Base-by-base conservation (phyloP, 2,329 filamentous ascomycete species). In the Calonectria crousiana region DNA sequence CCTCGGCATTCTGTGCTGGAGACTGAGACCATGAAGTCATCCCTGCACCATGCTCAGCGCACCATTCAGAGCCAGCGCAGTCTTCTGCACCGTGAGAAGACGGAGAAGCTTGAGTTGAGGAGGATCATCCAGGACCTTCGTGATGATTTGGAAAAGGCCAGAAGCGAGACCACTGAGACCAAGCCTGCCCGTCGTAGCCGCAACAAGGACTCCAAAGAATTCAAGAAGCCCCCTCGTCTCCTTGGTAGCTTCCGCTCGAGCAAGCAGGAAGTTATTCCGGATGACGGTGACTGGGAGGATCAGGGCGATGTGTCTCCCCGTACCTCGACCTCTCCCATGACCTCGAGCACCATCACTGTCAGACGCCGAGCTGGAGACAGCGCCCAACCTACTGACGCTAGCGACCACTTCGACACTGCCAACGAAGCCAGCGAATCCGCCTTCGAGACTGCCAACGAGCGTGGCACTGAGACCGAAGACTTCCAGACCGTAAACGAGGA, bases 71-170 rank as follows among this genome's bases (percentile, higher is more conserved):
- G 95, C 81, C 91, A 98, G 79, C 95, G 98, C 85, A 95, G 94
- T 84, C 98, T 96, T 81, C 94, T 98, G 60, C 96, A 99, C 84
- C 94, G 97, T 41, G 97, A 99, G 85, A 99, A 98, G 92, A 98
- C 96, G 0, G 97, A 99, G 85, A 99, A 98, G 88, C 91, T 98
- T 34, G 97, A 99, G 85, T 91, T 98, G 69, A 96, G 95, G 85
- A 94, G 96, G 74, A 95, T 99, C 90, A 91, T 98, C 36, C 96
- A 98, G 86, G 97, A 99, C 81, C 94, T 96, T 30, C 93, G 96
- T 44, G 97, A 99, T 82, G 97, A 99, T 81, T 87, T 99, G 34
- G 97, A 94, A 81, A 89, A 95, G 84, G 85, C 91, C 60, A 91
- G 92, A 74, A 91, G 88, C 71, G 90, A 91, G 38, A 86, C 85